A percentile compares a stretch with the other conserved stretches of the same genome.
phyloP scores from a whole-genome alignment of 148 eudicot genomes.

The Nepenthes mirabilis region DNA sequence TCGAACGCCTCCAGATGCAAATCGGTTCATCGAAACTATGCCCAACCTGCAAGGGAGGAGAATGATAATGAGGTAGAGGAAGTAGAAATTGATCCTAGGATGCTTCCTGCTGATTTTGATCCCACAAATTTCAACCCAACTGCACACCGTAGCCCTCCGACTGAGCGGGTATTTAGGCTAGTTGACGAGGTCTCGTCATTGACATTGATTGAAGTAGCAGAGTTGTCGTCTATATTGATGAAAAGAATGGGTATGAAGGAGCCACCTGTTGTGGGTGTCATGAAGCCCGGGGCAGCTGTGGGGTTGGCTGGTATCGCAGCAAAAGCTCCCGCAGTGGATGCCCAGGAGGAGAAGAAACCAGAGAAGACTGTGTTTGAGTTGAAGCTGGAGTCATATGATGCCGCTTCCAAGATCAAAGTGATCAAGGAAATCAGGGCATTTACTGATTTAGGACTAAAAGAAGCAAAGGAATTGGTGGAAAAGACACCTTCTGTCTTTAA shows the following conservation, averaged over 20 bases:
- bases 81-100: conserved; percentile 71
- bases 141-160: conserved; percentile 67
- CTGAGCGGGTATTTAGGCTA: conserved; percentile 69
- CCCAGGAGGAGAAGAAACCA: conserved; percentile 45
- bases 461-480: conserved; percentile 94
- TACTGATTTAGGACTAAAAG: conserved; percentile 86
- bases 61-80: conserved; percentile 53
- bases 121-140: conserved; percentile 79
- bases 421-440: conserved; percentile 72
- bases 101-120: conserved; percentile 84
- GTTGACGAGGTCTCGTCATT: conserved; percentile 74
- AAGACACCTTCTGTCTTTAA: conserved; percentile 74
- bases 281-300: conserved; percentile 65
- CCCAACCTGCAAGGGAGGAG: conserved; percentile 48
- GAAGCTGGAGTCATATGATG: conserved; percentile 74
- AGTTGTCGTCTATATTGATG: conserved; percentile 58
- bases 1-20: conserved; percentile 11
- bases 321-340: conserved; percentile 26
- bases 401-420: conserved; percentile 74
- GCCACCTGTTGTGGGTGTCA: conserved; percentile 56
- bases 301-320: conserved; percentile 42
- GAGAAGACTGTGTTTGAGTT: conserved; percentile 85
- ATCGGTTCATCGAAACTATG: conserved; percentile 25
- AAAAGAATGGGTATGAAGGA: conserved; percentile 67
- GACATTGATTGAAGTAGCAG: conserved; percentile 51